Percentiles rank a stretch among this genome's conserved stretches.
phyloP scores from a whole-genome alignment of 306 rosid species.

The Pterocarpus santalinus region DNA sequence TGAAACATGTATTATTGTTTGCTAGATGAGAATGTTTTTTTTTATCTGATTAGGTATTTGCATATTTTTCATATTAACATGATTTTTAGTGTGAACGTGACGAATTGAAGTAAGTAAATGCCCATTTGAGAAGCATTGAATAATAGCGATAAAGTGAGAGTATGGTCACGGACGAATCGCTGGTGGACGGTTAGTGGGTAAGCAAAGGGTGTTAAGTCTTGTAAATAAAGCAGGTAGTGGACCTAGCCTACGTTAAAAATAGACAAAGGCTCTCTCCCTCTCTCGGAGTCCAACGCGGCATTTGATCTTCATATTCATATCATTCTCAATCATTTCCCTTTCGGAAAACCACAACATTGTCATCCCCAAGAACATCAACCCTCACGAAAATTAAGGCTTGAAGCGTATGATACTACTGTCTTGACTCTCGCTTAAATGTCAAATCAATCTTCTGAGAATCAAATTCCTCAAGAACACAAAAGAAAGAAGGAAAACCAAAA shows the following conservation, averaged over 20 bases:
- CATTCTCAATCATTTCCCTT: conserved; percentile 42
- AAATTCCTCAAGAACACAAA: no score
- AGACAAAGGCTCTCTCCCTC: background rate
- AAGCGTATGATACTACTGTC: no score
- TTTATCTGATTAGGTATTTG: background rate
- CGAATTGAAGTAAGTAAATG: background rate
- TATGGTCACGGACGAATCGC: conserved; percentile 31
- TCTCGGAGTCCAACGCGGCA: conserved; percentile 9
- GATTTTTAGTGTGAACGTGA: background rate
- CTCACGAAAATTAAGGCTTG: background rate
- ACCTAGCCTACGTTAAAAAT: background rate
- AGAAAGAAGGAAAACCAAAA: no score
- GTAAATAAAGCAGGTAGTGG: background rate
- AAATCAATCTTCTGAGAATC: no score
- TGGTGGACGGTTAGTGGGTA: background rate
- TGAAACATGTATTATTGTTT: no score
- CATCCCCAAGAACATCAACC: background rate
- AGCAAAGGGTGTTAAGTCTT: background rate
- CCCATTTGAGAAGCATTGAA: conserved; percentile 16
- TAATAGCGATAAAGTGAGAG: conserved; percentile 16
- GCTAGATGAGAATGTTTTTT: background rate
- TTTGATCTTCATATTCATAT: background rate
- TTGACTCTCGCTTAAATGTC: no score
- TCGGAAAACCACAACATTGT: background rate
- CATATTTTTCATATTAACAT: background rate